Conservation (phyloP, 176 grass and related monocot species). For the Elymus sibiricus region DNA sequence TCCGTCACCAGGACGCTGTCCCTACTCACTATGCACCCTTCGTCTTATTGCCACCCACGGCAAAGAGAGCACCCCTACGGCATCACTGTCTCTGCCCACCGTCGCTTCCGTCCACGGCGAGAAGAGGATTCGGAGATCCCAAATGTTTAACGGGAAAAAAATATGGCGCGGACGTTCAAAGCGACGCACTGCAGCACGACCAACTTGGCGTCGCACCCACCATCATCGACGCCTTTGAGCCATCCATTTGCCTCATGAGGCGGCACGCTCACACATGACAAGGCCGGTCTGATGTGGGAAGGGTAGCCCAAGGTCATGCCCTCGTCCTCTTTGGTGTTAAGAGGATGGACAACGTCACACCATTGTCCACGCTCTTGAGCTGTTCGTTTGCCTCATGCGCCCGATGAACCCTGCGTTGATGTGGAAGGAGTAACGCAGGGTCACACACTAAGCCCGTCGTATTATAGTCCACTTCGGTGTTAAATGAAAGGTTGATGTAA, state of each 20-base stretch:
- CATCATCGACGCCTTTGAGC: background rate
- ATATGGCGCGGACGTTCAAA: background rate
- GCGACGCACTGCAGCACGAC: too few species aligned
- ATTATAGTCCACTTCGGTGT: too few species aligned
- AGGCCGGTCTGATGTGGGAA: background rate
- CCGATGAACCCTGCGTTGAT: background rate
- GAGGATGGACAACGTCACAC: background rate
- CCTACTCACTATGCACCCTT: background rate
- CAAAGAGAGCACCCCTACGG: background rate
- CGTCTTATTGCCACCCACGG: background rate
- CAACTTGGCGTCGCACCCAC: too few species aligned
- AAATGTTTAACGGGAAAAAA: background rate
- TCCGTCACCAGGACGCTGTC: background rate
- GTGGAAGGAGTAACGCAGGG: background rate
- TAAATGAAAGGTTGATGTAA: too few species aligned
- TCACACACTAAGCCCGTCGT: too few species aligned
- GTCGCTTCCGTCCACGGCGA: background rate
- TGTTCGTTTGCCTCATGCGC: background rate
- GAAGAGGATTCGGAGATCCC: background rate
- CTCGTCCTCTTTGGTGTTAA: background rate
- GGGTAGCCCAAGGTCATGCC: background rate
- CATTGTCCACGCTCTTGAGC: background rate
- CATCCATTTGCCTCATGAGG: too few species aligned
- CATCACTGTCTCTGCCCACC: background rate
- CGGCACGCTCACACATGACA: background rate